Conservation (phyloP, 2,329 filamentous ascomycete genomes). For the Trichoderma pleuroti region DNA sequence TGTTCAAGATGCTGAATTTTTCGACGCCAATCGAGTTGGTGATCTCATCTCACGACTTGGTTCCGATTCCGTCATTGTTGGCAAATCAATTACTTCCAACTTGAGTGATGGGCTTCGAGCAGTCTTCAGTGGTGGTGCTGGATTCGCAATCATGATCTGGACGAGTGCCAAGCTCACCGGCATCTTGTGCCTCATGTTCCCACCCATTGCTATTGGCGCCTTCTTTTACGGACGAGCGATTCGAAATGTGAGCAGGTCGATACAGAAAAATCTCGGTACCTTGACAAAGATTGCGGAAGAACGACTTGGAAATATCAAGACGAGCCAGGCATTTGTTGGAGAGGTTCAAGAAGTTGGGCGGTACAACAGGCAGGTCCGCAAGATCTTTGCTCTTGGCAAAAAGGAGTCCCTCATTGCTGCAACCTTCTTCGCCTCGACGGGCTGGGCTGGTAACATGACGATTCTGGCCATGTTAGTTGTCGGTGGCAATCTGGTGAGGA, state of each 20-base stretch:
- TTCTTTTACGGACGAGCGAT: slow-evolving; percentile 90
- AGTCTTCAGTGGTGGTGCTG: slow-evolving; percentile 83
- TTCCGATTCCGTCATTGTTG: slow-evolving; percentile 95
- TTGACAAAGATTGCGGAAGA: slow-evolving; percentile 98
- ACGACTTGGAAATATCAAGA: slow-evolving; percentile 93
- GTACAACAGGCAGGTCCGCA: slow-evolving; percentile 88
- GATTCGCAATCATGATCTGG: slow-evolving; percentile 92
- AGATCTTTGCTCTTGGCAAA: slow-evolving; percentile 85
- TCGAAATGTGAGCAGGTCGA: slow-evolving; percentile 82
- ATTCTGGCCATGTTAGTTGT: slow-evolving; percentile 87
- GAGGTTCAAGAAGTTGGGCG: slow-evolving; percentile 85
- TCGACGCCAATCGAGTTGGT: slow-evolving; percentile 94
- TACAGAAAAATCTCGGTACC: slow-evolving; percentile 89
- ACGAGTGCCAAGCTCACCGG: slow-evolving; percentile 87
- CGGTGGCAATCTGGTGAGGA: slow-evolving; percentile 84
- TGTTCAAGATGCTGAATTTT: slow-evolving; percentile 97
- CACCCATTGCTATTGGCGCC: slow-evolving; percentile 83
- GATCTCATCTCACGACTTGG: slow-evolving; percentile 93
- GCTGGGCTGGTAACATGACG: slow-evolving; percentile 94
- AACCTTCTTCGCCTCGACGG: slow-evolving; percentile 82
- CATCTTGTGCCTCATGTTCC: slow-evolving; percentile 80
- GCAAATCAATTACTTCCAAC: slow-evolving; percentile 98
- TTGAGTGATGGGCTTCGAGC: slow-evolving; percentile 92
- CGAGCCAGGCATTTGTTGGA: slow-evolving; percentile 91
- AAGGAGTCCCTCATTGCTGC: slow-evolving; percentile 85